Evolutionary conservation across 768 basidiomycete genomes (phyloP), one percentile per base, ranked within the genome.

Genomic region (Collybia nuda): DNA sequence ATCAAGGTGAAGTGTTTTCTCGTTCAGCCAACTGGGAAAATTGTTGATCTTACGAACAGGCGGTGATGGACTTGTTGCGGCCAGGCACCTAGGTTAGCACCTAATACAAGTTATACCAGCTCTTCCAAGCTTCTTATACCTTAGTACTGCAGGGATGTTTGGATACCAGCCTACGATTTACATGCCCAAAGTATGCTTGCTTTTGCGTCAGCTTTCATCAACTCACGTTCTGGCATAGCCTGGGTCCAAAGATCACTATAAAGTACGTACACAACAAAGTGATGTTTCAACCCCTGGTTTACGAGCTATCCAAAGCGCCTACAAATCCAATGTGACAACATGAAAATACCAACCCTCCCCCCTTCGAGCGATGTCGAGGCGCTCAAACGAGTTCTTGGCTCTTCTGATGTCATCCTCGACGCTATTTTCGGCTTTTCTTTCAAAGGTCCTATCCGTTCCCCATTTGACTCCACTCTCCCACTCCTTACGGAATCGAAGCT

Each of bases 361-460:
- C 73, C 78, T 6, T 73, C 79, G 3, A 69, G 65, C 35, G 77
- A 80, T 18, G 57, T 67, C 14, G 71, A 75, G 17, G 57, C 73
- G 28, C 76, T 90, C 17, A 64, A 69, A 41, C 63, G 70, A 38
- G 79, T 80, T 5, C 74, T 89, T 32, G 61, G 72, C 6, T 73
- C 78, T 24, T 81, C 83, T 3, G 90, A 97, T 66, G 84, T 97
- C 38, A 80, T 98, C 17, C 76, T 99, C 47, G 97, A 99, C 62
- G 93, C 95, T 4, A 89, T 99, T 50, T 99, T 99, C 59, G 97
- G 96, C 4, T 98, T 99, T 73, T 98, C 95, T 1, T 99, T 98
- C 81, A 78, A 88, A 51, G 88, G 89, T 0, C 95, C 97, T 29
- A 79, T 94, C 5, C 87, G 97, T 9, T 69, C 86, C 6, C 97